Evolutionary conservation across 2,329 filamentous ascomycete species (phyloP).

Genomic region (Cladorrhinum sp.): DNA sequence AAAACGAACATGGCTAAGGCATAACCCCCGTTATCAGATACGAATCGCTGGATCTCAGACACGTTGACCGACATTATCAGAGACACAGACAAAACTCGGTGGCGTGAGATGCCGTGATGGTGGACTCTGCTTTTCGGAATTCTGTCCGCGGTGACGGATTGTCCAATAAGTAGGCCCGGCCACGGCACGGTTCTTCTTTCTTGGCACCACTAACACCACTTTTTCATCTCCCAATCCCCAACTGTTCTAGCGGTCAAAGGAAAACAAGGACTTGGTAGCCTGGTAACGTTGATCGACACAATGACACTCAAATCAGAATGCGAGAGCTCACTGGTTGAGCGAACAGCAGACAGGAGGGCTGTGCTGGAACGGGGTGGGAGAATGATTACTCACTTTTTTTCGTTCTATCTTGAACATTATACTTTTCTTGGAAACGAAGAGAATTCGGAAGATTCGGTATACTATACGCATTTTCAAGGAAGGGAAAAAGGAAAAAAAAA

Average conservation of each 20-base stretch:
- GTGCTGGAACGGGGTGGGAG: not conserved
- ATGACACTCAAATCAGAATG: not conserved
- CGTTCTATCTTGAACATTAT: not conserved
- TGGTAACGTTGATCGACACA: not conserved
- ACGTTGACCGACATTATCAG: not conserved
- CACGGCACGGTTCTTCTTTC: conserved; percentile 4
- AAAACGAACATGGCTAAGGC: not conserved
- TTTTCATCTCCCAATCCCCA: not conserved
- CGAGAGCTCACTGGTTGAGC: not conserved
- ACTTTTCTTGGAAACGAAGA: not conserved
- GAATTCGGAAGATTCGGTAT: not conserved
- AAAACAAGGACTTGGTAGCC: not conserved
- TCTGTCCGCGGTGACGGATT: not conserved
- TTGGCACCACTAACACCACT: not conserved
- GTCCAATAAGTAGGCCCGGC: not conserved
- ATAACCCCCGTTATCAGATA: not conserved
- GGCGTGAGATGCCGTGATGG: not conserved
- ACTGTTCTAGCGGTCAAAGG: not conserved
- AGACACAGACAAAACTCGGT: not conserved
- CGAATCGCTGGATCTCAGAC: not conserved
- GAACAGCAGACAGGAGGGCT: not conserved
- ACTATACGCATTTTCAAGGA: not conserved
- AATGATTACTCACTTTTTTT: not conserved
- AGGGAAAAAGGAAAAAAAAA: not conserved
- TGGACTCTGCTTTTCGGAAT: not conserved